Base-by-base conservation (phyloP, 1,284 basidiomycete species). In the Cryptococcus wingfieldii region DNA sequence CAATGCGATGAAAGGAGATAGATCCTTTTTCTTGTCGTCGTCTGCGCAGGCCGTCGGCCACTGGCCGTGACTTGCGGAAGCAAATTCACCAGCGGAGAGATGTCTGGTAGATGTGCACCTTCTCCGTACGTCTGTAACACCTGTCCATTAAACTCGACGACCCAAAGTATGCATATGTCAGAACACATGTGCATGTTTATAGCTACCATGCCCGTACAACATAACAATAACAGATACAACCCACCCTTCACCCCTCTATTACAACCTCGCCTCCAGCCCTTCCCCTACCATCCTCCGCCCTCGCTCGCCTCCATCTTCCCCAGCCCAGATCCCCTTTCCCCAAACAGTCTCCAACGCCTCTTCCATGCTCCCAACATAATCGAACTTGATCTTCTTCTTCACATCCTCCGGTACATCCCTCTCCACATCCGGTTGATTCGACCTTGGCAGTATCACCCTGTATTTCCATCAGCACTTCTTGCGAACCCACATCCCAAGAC, bases 351-450 rank as follows among this genome's bases (percentile, higher is more conserved):
- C 70, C 18, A 75, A 56, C 6, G 63, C 66, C 18, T 67, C 60
- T 44, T 70, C 65, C 41, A 74, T 65, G 1, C 56, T 67, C 27
- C 56, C 56, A 4, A 70, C 68, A 54, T 58, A 95, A 54, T 90
- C 86, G 62, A 95, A 88, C 41, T 83, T 81, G 59, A 96, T 89
- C 25, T 89, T 89, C 8, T 84, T 85, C 81, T 90, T 91, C 53
- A 93, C 89, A 66, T 89, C 91, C 64, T 86, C 85, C 0, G 90
- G 91, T 0, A 94, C 89, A 70, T 95, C 95, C 78, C 89, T 88
- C 74, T 92, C 86, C 28, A 95, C 90, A 70, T 96, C 91, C 3
- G 89, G 86, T 18, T 84, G 83, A 73, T 92, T 93, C 2, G 86
- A 88, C 25, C 82, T 84, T 0, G 93, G 93, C 2, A 90, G 86